A percentile compares a stretch with the other conserved stretches of the same genome.
Evolutionary conservation across 2,329 filamentous ascomycete species (phyloP).

Genomic region (Ophiocordyceps camponoti-floridani): DNA sequence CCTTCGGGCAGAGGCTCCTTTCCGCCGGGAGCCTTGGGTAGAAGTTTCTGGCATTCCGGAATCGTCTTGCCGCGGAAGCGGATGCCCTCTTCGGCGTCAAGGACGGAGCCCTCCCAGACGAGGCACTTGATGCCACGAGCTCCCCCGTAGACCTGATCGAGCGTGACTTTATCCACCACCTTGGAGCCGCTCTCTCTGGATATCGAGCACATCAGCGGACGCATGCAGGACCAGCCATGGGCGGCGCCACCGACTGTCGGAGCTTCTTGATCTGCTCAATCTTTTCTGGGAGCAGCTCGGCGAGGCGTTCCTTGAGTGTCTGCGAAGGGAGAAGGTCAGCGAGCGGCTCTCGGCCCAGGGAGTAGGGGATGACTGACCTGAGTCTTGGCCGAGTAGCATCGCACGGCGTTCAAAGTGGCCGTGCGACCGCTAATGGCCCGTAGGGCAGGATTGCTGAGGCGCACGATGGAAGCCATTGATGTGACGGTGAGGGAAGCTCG

Average conservation of each 20-base stretch:
- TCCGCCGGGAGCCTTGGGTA: slow-evolving; percentile 93
- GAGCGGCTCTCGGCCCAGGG: background rate
- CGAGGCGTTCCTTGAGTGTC: slow-evolving; percentile 97
- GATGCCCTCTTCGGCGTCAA: slow-evolving; percentile 97
- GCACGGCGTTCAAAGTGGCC: slow-evolving; percentile 62
- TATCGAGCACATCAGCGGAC: slow-evolving; percentile 3
- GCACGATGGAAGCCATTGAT: slow-evolving; percentile 67
- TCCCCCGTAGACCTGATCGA: slow-evolving; percentile 98
- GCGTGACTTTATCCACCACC: slow-evolving; percentile 91
- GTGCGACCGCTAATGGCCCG: slow-evolving; percentile 57
- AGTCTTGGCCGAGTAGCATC: slow-evolving; percentile 87
- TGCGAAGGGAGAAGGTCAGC: slow-evolving; percentile 17
- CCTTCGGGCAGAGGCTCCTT: slow-evolving; percentile 94
- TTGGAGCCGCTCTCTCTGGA: slow-evolving; percentile 80
- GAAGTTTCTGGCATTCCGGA: slow-evolving; percentile 92
- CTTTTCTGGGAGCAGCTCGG: slow-evolving; percentile 86
- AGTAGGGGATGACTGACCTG: slow-evolving; percentile 39
- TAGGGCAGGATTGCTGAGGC: slow-evolving; percentile 66
- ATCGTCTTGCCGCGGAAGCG: slow-evolving; percentile 99
- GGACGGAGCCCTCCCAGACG: slow-evolving; percentile 96
- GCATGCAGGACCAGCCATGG: background rate
- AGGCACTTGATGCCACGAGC: slow-evolving; percentile 97
- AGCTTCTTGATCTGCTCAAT: slow-evolving; percentile 99
- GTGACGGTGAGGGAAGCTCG: background rate
- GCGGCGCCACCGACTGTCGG: slow-evolving; percentile 51